Evolutionary conservation across 768 basidiomycete genomes (phyloP).

Genomic region (Cyclocybe aegerita): DNA sequence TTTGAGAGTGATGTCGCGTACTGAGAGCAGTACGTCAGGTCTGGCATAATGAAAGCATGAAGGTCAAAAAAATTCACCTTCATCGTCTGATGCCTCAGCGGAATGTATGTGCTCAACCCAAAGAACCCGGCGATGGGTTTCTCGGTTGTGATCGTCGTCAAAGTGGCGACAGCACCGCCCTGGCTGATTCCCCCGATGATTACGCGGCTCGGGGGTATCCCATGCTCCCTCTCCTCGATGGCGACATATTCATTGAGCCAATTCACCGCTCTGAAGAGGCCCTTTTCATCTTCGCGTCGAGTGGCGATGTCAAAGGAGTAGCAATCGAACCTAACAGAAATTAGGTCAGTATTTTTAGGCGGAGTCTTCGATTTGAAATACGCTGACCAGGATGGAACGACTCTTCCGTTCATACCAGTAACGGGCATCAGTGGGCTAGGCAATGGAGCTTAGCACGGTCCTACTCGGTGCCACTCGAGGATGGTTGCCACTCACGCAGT

Average conservation of each 20-base stretch:
- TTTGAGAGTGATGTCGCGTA: conserved; percentile 46
- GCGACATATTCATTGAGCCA: conserved; percentile 57
- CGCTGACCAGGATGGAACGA: conserved; percentile 68
- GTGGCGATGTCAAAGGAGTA: conserved; percentile 41
- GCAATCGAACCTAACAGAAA: conserved; percentile 52
- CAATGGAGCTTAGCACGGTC: background rate
- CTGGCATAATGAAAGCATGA: background rate
- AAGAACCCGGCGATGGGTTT: conserved; percentile 59
- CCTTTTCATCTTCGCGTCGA: conserved; percentile 55
- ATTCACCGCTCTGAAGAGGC: conserved; percentile 47
- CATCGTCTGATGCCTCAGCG: conserved; percentile 51
- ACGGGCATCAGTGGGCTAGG: conserved; percentile 51
- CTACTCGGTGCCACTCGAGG: background rate
- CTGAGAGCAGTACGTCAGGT: conserved; percentile 26
- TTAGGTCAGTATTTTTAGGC: background rate
- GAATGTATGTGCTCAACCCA: conserved; percentile 63
- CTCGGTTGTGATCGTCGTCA: conserved; percentile 51
- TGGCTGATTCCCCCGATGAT: conserved; percentile 78
- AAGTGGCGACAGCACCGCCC: conserved; percentile 59
- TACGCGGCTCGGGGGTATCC: conserved; percentile 56
- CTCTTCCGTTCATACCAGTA: conserved; percentile 65
- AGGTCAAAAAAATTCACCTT: conserved; percentile 8
- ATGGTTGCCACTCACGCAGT: conserved; percentile 53
- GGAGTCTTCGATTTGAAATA: background rate
- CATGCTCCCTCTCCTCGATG: conserved; percentile 50